phyloP scores from a whole-genome alignment of 2,329 filamentous ascomycete genomes.

The Aspergillus chevalieri region DNA sequence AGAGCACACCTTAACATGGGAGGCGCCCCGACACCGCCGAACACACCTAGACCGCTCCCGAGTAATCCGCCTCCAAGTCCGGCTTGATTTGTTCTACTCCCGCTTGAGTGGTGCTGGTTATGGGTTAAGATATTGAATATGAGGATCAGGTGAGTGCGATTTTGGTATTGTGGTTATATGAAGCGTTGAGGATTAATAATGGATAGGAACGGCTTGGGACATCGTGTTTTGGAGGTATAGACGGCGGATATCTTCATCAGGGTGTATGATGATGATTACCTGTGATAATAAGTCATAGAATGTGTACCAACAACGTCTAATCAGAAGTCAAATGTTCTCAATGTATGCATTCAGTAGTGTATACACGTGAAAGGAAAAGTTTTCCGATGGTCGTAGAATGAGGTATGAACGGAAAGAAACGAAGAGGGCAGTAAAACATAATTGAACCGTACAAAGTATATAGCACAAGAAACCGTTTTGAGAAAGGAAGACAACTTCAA shows the following conservation, averaged over 20 bases:
- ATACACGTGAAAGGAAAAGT: neutral
- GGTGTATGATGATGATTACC: too few relatives aligned
- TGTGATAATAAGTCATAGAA: too few relatives aligned
- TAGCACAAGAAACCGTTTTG: constrained; percentile 17
- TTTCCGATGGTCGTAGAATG: neutral
- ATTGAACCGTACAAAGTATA: constrained; percentile 19
- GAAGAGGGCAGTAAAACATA: constrained; percentile 14
- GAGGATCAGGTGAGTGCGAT: too few relatives aligned
- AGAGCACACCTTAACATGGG: too few relatives aligned
- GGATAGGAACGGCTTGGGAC: too few relatives aligned
- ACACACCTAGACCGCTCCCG: constrained; percentile 30
- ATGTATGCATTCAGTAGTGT: neutral
- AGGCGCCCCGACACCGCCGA: constrained; percentile 7
- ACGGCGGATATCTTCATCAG: too few relatives aligned
- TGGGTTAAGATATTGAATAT: neutral
- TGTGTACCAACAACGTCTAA: too few relatives aligned
- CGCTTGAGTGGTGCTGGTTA: neutral
- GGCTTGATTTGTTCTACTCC: constrained; percentile 15
- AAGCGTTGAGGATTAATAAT: neutral
- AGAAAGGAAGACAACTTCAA: constrained; percentile 24
- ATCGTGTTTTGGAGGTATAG: too few relatives aligned
- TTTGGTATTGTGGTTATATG: neutral
- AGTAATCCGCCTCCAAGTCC: constrained; percentile 38
- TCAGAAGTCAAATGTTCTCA: too few relatives aligned
- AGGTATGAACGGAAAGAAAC: constrained; percentile 5